Evolutionary conservation across 768 basidiomycete genomes (phyloP), one percentile per base, ranked within the genome.

Genomic region (Boletellus ananiceps): DNA sequence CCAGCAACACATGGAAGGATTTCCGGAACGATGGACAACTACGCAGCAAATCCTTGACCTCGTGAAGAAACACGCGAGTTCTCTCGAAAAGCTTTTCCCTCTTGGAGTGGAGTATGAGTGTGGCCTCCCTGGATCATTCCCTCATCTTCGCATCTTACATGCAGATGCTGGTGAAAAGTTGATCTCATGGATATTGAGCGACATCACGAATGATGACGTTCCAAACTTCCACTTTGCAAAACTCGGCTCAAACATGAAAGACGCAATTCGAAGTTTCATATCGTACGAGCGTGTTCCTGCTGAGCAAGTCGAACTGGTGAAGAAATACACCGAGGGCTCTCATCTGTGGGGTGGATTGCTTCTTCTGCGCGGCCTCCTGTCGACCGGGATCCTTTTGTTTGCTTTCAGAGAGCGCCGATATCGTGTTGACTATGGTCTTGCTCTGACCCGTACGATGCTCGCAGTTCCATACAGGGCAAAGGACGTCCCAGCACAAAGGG

Each of bases 21-120:
- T 65, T 38, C 74, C 74, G 3, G 59, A 71, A 43, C 70, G 76
- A 13, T 79, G 78, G 78, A 57, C 47, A 2, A 70, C 62, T 3
- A 62, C 64, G 0, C 74, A 77, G 50, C 61, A 71, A 9, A 46
- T 77, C 1, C 58, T 78, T 11, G 49, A 59, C n/a, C 66, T 71
- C n/a, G 50, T 62, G 7, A 47, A 46, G 25, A 51, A 39, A 4
- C 51, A 54, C 36, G 54, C 56, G 2, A 6, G 39, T 12, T 27
- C 31, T 18, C 18, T 48, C 7, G 27, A 14, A 29, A 4, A 23
- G 6, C 38, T 23, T 12, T 57, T 49, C 40, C 59, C 39, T 1
- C 52, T 44, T 9, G 46, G 39, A 32, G 35, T 51, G 1, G 50
- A 55, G 11, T 46, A 37, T 5, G 38, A 44, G 8, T 9, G 1